phyloP scores from a whole-genome alignment of 768 basidiomycete species.

The Russula griseocarnosa region DNA sequence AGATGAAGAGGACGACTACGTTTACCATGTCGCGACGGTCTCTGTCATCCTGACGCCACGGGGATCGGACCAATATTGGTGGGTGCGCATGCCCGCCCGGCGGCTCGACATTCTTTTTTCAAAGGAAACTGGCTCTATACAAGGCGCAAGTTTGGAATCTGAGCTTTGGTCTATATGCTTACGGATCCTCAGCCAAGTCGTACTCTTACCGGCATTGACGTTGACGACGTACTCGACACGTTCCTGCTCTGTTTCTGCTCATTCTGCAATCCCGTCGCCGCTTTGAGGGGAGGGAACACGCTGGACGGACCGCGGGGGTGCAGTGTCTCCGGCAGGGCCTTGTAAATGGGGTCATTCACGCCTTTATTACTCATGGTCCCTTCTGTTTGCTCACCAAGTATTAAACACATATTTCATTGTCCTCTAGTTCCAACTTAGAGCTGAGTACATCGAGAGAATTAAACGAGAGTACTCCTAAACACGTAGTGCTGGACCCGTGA shows the following conservation, averaged over 20 bases:
- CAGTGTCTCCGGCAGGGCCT: no score
- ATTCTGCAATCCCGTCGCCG: slow-evolving; percentile 16
- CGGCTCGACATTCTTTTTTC: slow-evolving; percentile 6
- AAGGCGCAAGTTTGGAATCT: slow-evolving; percentile 19
- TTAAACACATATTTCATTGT: no score
- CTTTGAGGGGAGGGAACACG: no score
- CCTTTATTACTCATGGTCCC: no score
- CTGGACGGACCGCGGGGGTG: no score
- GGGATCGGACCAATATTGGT: slow-evolving; percentile 9
- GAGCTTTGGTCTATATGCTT: slow-evolving; percentile 10
- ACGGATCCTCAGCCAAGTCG: slow-evolving; percentile 17
- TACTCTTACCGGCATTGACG: not conserved
- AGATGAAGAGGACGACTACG: slow-evolving; percentile 15
- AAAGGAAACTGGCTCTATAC: slow-evolving; percentile 1
- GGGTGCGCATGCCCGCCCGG: slow-evolving; percentile 17
- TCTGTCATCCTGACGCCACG: slow-evolving; percentile 9
- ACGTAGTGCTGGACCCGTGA: no score
- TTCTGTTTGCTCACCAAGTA: no score
- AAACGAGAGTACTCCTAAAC: no score
- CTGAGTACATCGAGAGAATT: no score
- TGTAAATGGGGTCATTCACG: no score
- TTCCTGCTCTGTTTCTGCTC: slow-evolving; percentile 20
- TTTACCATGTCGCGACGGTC: slow-evolving; percentile 8
- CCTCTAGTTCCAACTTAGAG: no score
- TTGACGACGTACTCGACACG: slow-evolving; percentile 1